Base-by-base conservation (phyloP, 768 basidiomycete genomes). In the Cubamyces lactineus region DNA sequence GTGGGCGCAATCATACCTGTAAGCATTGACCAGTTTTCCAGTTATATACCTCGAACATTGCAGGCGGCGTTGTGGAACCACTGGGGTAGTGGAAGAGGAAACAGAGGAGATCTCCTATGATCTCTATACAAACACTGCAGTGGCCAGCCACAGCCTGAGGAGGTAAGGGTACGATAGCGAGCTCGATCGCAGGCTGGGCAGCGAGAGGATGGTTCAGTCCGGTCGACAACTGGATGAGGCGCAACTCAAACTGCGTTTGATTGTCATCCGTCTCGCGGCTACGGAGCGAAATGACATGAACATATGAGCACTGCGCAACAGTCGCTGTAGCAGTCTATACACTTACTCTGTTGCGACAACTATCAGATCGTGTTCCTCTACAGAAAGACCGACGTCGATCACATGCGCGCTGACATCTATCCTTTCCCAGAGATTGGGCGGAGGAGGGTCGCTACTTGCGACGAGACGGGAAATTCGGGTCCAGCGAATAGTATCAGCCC, bases 1-100 rank as follows among this genome's bases (percentile, higher is more conserved):
- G 12, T 17, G 34, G n/a, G 16, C 28, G 19, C 16, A 30, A 17
- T 3, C 38, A 7, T n/a, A 64, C 63, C 59, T 64, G 58, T 19
- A 64, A 41, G 13, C 57, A 55, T 39, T 59, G 50, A 0, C 73
- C 73, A 23, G 69, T 67, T 66, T 71, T 70, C 73, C 73, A 74
- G n/a, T 72, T 63, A 39, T 69, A 66, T 0, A 71, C 50, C 28
- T 64, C 53, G 16, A 64, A 68, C 57, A 63, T 56, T 5, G 63
- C 53, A 19, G 58, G 58, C 13, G 63, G 63, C 9, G 16, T 43
- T 1, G 52, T 52, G 9, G 19, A 49, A 7, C 58, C 57, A 24
- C 41, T 21, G 7, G 63, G 64, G 26, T 65, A 60, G 43, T 67
- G 62, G 49, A 71, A 56, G 26, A 71, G 53, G 38, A 68, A 58